Conservation (phyloP, 2,329 filamentous ascomycete genomes). For the Chrysoporthe deuterocubensis region DNA sequence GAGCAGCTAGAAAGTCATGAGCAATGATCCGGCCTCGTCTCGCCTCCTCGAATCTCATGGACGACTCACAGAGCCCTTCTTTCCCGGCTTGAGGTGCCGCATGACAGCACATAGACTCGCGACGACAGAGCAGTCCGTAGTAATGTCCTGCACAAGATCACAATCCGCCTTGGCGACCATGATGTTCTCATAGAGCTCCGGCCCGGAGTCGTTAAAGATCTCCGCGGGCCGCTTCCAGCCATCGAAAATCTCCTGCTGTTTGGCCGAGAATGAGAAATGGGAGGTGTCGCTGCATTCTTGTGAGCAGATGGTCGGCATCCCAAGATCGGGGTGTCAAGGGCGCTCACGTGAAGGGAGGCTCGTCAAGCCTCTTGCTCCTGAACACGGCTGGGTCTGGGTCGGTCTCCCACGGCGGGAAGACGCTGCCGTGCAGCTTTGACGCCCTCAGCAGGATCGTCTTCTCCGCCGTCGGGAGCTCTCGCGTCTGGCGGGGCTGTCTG, state of each 20-base stretch:
- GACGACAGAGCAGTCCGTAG: conserved; percentile 95
- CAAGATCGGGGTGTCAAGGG: conserved; percentile 9
- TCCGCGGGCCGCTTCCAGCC: conserved; percentile 82
- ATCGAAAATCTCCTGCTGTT: conserved; percentile 76
- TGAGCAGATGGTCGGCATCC: conserved; percentile 18
- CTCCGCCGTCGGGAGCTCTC: conserved; percentile 70
- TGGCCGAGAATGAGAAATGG: conserved; percentile 72
- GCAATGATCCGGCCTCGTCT: not conserved
- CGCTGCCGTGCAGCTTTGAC: conserved; percentile 79
- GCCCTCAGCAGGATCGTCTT: conserved; percentile 76
- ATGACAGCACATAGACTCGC: conserved; percentile 88
- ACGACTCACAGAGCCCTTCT: conserved; percentile 64
- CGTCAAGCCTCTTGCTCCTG: conserved; percentile 49
- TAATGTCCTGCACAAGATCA: conserved; percentile 93
- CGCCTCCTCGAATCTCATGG: not conserved
- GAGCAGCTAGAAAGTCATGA: conserved; percentile 59
- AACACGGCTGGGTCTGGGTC: conserved; percentile 68
- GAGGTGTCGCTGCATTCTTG: conserved; percentile 63
- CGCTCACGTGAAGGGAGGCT: conserved; percentile 65
- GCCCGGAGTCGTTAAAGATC: conserved; percentile 52
- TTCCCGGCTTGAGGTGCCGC: conserved; percentile 68
- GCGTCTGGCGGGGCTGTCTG: conserved; percentile 49
- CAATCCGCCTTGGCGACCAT: conserved; percentile 54
- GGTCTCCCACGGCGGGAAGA: conserved; percentile 84
- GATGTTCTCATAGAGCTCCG: conserved; percentile 23